Conservation (phyloP, 305 asterid species). For the Fraxinus sp. region DNA sequence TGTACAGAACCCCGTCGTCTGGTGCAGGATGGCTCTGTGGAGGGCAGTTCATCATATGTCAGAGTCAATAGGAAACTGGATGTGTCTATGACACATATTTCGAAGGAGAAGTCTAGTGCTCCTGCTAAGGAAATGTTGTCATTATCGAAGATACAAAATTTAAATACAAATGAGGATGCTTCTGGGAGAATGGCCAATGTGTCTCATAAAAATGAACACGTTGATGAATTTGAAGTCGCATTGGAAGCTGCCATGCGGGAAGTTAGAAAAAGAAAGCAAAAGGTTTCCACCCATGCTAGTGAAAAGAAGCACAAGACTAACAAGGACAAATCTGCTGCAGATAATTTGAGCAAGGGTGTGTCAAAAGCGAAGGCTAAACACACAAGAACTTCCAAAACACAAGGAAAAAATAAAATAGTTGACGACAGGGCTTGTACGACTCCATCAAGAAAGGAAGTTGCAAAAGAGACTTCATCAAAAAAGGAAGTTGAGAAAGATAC, state of each 20-base stretch:
- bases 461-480: neutral
- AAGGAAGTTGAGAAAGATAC: neutral
- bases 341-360: neutral
- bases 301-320: neutral
- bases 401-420: neutral
- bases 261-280: neutral
- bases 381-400: neutral
- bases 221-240: conserved; percentile 35
- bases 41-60: no score
- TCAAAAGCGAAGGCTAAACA: neutral
- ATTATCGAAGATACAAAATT: conserved; percentile 40
- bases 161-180: conserved; percentile 38
- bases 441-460: neutral
- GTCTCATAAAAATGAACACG: conserved; percentile 37
- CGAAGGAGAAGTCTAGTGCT: conserved; percentile 36
- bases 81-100: conserved; percentile 25
- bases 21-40: no score
- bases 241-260: neutral
- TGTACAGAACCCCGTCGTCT: conserved; percentile 34
- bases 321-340: neutral
- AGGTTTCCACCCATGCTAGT: neutral
- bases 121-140: conserved; percentile 42
- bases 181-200: conserved; percentile 36
- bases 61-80: neutral
- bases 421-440: neutral